phyloP scores from a whole-genome alignment of 2,329 filamentous ascomycete species.

The Ophioceras dolichostomum region DNA sequence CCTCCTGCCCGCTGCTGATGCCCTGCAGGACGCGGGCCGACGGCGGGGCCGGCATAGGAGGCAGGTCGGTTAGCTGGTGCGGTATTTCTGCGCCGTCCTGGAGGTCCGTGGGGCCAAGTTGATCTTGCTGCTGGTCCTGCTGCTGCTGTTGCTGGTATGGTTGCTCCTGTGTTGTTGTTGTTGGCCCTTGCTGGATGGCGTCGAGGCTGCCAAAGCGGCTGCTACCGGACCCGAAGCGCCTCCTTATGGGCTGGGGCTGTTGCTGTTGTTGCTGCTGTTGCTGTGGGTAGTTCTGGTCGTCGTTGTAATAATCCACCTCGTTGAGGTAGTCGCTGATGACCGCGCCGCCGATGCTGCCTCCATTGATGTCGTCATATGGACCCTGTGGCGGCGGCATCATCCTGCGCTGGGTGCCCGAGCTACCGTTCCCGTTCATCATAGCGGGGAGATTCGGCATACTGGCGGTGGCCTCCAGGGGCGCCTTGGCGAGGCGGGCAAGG shows the following conservation, averaged over 20 bases:
- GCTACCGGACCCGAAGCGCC: too few species aligned
- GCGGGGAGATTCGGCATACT: slow-evolving; percentile 4
- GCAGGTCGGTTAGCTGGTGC: slow-evolving; percentile 3
- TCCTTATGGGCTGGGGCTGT: slow-evolving; percentile 4
- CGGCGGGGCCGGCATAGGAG: slow-evolving; percentile 17
- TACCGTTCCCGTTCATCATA: slow-evolving; percentile 11
- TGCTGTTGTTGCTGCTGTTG: slow-evolving; percentile 11
- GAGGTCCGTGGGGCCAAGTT: background rate
- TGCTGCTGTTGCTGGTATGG: slow-evolving; percentile 6
- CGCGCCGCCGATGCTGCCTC: background rate
- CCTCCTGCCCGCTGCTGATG: slow-evolving; percentile 15
- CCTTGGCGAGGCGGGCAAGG: slow-evolving; percentile 23
- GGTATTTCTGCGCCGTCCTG: background rate
- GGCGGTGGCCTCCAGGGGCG: slow-evolving; percentile 1
- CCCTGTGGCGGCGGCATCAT: too few species aligned
- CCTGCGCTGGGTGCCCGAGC: background rate
- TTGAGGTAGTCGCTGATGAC: slow-evolving; percentile 14
- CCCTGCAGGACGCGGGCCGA: slow-evolving; percentile 34
- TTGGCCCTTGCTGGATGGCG: too few species aligned
- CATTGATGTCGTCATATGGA: background rate
- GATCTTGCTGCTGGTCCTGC: slow-evolving; percentile 4
- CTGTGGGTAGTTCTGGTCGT: slow-evolving; percentile 14
- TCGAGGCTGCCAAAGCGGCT: too few species aligned
- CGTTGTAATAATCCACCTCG: slow-evolving; percentile 11
- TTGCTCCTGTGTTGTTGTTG: too few species aligned